These are phyloP conservation scores for Fraxinus sp. DNA, from an alignment of 305 asterid genomes.

Conservation along the genomic window DNA sequence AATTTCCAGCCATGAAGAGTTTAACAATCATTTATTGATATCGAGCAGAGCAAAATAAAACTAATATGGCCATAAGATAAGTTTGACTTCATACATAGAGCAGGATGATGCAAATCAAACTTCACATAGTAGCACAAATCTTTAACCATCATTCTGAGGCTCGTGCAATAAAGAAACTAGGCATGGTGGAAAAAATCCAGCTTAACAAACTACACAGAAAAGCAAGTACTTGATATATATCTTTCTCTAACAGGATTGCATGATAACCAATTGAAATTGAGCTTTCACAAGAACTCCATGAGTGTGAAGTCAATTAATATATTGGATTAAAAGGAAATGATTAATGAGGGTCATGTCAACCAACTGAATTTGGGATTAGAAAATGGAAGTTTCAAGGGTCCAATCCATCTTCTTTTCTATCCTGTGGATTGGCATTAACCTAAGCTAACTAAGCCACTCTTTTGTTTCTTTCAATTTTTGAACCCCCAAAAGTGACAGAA, in stretches of 20 bases:
- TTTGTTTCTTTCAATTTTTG: background rate
- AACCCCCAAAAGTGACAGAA: background rate
- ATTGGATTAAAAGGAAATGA: background rate
- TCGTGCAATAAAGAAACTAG: background rate
- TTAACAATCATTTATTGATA: background rate
- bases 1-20: background rate
- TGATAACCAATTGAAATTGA: background rate
- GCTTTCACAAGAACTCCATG: background rate
- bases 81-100: background rate
- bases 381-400: background rate
- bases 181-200: background rate
- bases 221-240: background rate
- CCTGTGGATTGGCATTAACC: background rate
- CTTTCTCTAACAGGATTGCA: background rate
- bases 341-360: background rate
- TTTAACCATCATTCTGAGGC: background rate
- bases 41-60: background rate
- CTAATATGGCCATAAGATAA: background rate
- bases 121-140: background rate
- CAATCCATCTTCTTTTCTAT: background rate
- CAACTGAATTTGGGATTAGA: background rate
- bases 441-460: background rate
- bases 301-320: background rate
- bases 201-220: background rate
- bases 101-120: background rate